phyloP scores from a whole-genome alignment of 768 basidiomycete species.

The Sistotremastrum suecicum region DNA sequence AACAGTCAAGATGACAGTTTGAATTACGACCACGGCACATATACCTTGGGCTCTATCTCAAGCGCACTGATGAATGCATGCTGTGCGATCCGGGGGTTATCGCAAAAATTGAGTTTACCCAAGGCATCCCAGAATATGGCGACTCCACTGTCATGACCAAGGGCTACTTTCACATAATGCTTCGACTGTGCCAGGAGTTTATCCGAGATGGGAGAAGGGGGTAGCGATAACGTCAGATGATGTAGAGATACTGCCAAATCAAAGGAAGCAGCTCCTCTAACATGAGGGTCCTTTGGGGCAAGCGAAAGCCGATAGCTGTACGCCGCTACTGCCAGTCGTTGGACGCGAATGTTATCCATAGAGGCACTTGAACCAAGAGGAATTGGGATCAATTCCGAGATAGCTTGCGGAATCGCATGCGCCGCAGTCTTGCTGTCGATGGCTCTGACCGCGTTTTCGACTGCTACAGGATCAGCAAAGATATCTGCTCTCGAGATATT shows the following conservation, averaged over 20 bases:
- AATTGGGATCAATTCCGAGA: constrained; percentile 8
- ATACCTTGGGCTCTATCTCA: constrained; percentile 73
- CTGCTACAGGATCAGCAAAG: constrained; percentile 27
- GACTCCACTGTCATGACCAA: constrained; percentile 60
- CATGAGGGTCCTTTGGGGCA: constrained; percentile 33
- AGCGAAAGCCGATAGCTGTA: constrained; percentile 51
- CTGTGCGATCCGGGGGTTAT: constrained; percentile 63
- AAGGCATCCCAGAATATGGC: constrained; percentile 72
- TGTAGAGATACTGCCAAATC: constrained; percentile 59
- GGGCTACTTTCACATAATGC: constrained; percentile 50
- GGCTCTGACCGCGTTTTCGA: constrained; percentile 18
- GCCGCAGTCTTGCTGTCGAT: constrained; percentile 23
- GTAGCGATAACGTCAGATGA: constrained; percentile 24
- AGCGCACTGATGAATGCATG: constrained; percentile 85
- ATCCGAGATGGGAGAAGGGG: constrained; percentile 18
- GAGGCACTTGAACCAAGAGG: constrained; percentile 10
- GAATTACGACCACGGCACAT: constrained; percentile 4
- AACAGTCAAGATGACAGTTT: constrained; percentile 1
- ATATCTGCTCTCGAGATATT: constrained; percentile 41
- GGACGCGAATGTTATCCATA: constrained; percentile 19
- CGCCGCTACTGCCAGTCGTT: constrained; percentile 40
- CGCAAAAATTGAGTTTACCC: constrained; percentile 55
- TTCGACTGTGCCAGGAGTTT: constrained; percentile 28
- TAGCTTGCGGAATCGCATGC: constrained; percentile 10
- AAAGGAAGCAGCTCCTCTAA: constrained; percentile 49